Evolutionary conservation across 495 filamentous ascomycete species (phyloP).

Genomic region (Mycothermus thermophilus): DNA sequence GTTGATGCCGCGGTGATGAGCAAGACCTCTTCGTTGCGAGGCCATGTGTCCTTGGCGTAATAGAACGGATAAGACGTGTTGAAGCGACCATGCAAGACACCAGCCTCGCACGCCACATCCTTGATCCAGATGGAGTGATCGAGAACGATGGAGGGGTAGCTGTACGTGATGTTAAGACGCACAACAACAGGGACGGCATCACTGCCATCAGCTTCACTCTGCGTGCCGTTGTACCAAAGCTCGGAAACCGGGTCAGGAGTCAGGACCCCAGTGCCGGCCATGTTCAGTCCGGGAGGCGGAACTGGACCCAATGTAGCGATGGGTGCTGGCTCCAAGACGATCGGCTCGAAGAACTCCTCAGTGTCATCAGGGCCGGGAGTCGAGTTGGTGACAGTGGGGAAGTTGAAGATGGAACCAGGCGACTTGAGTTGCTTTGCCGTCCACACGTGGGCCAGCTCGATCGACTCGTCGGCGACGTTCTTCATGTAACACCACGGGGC

Average conservation of each 20-base stretch:
- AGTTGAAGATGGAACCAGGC: neutral
- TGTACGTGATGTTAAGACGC: conserved; percentile 6
- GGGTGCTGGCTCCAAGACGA: neutral
- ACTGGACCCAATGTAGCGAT: neutral
- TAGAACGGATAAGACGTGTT: conserved; percentile 1
- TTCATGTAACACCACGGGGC: conserved; percentile 1
- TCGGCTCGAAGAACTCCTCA: neutral
- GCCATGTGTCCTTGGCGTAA: conserved; percentile 4
- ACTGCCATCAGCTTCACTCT: conserved; percentile 1
- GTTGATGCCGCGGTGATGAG: conserved; percentile 6
- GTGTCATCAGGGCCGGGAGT: neutral
- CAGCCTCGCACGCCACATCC: conserved; percentile 1
- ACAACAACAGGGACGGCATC: neutral
- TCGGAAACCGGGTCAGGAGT: conserved; percentile 1
- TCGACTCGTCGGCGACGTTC: neutral
- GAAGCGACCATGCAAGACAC: conserved; percentile 3
- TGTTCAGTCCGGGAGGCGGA: conserved; percentile 1
- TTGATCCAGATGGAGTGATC: conserved; percentile 9
- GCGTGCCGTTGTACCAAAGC: conserved; percentile 3
- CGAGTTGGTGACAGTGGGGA: conserved; percentile 1
- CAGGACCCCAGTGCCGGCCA: conserved; percentile 3
- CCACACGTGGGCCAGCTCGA: neutral
- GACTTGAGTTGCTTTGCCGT: conserved; percentile 1
- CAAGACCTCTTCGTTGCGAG: neutral
- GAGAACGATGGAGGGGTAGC: conserved; percentile 5